Evolutionary conservation across 495 filamentous ascomycete genomes (phyloP).

Genomic region (Penicillium cataractarum): DNA sequence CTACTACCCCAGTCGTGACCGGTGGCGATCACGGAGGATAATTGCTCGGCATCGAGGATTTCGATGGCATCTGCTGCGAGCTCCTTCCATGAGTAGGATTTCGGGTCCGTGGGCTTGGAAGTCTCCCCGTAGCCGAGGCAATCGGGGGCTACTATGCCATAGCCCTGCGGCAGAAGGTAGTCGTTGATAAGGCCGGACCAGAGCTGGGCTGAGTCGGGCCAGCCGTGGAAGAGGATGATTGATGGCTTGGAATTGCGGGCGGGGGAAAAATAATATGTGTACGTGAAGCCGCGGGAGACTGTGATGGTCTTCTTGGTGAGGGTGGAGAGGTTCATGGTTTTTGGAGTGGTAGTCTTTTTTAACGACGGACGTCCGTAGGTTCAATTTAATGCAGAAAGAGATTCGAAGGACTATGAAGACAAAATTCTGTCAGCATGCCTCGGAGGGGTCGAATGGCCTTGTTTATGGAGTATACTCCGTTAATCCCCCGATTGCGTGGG

Average conservation of each 20-base stretch:
- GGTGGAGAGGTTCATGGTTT: background rate
- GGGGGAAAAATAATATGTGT: background rate
- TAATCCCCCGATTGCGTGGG: background rate
- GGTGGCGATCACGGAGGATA: background rate
- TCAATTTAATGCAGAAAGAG: background rate
- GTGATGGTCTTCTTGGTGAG: background rate
- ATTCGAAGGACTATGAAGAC: background rate
- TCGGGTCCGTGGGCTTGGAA: background rate
- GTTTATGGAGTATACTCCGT: background rate
- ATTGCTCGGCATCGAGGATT: background rate
- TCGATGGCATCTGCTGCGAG: background rate
- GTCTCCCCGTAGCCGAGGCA: background rate
- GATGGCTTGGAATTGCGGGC: background rate
- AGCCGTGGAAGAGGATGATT: background rate
- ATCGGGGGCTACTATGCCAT: background rate
- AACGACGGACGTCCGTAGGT: too few relatives aligned
- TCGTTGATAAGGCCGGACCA: background rate
- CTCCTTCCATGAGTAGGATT: background rate
- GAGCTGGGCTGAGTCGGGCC: background rate
- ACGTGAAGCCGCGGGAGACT: background rate
- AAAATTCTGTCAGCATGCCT: background rate
- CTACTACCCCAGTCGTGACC: slow-evolving; percentile 1
- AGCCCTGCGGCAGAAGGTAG: background rate
- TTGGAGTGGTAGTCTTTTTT: background rate
- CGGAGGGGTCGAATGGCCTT: background rate